Evolutionary conservation across 805 yeast species (phyloP), one percentile per base, ranked within the genome.

Genomic region (Candida hungchunana): DNA sequence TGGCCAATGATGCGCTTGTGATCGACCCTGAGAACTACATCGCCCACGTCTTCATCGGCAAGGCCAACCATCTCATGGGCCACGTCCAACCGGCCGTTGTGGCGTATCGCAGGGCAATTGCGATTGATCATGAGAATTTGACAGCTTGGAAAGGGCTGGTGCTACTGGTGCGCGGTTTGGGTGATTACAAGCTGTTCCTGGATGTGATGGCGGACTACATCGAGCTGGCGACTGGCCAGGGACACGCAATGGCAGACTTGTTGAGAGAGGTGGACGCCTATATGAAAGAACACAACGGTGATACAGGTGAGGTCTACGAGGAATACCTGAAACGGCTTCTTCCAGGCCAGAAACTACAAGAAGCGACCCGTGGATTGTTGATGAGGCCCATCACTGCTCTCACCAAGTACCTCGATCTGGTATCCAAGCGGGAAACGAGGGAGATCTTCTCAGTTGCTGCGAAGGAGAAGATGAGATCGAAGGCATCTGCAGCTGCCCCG

Each of bases 71-170:
- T 40, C 54, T 71, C 7, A 47, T 69, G 35, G 55, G 63, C 11
- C 58, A 71, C 6, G 39, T 54, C 5, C 50, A 53, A 2, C 48
- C 56, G 4, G 79, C 85, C 0, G 43, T 59, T 10, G 44, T 43
- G 18, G 56, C 70, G 9, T 81, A 79, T 48, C 48, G 50, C 20
- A 52, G 49, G 15, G 88, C 88, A 0, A 69, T 75, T 3, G 48
- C 55, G 6, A 34, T 78, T 1, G 71, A 76, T 19, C 69, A 75
- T 0, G 63, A 64, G 2, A 75, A 79, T 33, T 44, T 77, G 2
- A 56, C 73, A 18, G 94, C 88, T 0, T 89, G 93, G 94, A 86
- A 84, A 51, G 97, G 97, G 1, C 66, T 80, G 40, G 60, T 77
- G 40, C 70, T 74, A 31, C 56, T 76, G 1, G 65, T 61, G 9